Evolutionary conservation across 441 rosid species (phyloP).

Genomic region (Sinapis alba): DNA sequence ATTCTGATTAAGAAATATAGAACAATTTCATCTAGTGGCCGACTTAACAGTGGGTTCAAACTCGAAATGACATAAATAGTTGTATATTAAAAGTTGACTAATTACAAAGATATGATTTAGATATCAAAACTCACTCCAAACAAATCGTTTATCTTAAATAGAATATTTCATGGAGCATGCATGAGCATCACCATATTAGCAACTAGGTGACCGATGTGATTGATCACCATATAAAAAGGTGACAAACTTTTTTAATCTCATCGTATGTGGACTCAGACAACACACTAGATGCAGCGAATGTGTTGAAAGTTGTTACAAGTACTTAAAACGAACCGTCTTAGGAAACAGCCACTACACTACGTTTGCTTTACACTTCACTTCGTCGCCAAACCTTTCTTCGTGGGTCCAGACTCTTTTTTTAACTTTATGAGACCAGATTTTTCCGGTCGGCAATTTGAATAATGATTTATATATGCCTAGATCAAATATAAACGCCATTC

Average conservation of each 20-base stretch:
- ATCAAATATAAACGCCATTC: constrained; percentile 12
- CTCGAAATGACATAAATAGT: background rate
- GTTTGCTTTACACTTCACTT: constrained; percentile 29
- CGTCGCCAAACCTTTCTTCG: constrained; percentile 30
- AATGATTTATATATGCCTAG: background rate
- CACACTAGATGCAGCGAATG: constrained; percentile 34
- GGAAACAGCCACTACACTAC: constrained; percentile 24
- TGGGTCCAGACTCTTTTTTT: constrained; percentile 12
- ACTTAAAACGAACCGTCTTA: constrained; percentile 6
- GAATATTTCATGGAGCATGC: constrained; percentile 5
- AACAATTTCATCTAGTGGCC: background rate
- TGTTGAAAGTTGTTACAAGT: constrained; percentile 18
- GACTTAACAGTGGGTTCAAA: background rate
- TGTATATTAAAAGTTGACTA: background rate
- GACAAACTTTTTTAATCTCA: background rate
- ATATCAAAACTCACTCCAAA: constrained; percentile 1
- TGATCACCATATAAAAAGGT: constrained; percentile 21
- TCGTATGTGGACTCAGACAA: constrained; percentile 2
- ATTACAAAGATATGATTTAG: background rate
- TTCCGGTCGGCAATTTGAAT: background rate
- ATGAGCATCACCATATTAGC: background rate
- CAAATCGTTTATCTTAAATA: background rate
- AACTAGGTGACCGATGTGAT: constrained; percentile 30
- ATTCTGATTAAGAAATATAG: background rate
- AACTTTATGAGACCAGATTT: constrained; percentile 32